Base-by-base conservation (phyloP, 1,139 yeast genomes). In the Candida neerlandica region DNA sequence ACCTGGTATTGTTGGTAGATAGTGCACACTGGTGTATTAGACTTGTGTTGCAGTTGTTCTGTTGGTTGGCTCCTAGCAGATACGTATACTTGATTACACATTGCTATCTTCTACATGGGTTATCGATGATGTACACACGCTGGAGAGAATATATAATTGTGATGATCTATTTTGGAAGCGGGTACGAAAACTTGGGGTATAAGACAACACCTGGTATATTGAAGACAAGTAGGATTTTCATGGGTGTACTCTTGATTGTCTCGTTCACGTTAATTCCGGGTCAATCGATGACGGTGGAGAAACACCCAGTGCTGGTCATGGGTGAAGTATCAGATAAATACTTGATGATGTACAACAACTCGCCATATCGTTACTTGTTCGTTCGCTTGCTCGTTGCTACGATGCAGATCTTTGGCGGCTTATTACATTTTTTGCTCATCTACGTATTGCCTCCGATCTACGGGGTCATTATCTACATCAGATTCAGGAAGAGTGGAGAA, bases 401-500 rank as follows among this genome's bases (percentile, higher is more conserved):
- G 5, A 14, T 30, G 16, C 27, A 26, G 19, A 29, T 41, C 10
- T 10, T 41, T 30, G 43, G 43, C 16, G 29, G 43, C 16, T 34
- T 34, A 2, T 41, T 41, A n/a, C 43, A 29, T 18, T 41, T 41
- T 12, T 27, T 41, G 21, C 16, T 34, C 16, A 29, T 41, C 26
- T 29, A 23, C 9, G 34, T 41, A 7, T 34, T 41, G 3, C 43
- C 43, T 14, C 10, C 29, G 5, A 12, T 41, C 11, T 41, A 41
- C 29, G 43, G 43, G 10, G 27, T 14, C 19, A 30, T 41, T 11
- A 41, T 41, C 23, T 41, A 41, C 14, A 41, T 15, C 34, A 19
- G 43, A 14, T 41, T 41, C 15, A 18, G 11, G 5, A 41, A 41
- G 30, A 41, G 43, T 29, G 43, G 43, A 12, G 43, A 41, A 41